Conservation (phyloP, 2,329 filamentous ascomycete species). For the Zarea fungicola region DNA sequence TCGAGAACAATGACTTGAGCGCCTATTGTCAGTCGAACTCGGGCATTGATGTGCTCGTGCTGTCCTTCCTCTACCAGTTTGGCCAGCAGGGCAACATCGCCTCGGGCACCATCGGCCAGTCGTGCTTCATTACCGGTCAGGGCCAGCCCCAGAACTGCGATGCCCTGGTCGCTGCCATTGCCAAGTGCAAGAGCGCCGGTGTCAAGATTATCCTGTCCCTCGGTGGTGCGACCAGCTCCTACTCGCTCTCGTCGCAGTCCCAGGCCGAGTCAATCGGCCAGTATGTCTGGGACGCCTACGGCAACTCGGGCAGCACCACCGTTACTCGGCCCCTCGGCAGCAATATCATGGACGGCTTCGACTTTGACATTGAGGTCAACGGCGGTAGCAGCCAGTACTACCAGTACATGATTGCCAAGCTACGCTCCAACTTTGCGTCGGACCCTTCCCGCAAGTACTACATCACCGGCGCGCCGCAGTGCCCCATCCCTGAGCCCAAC, state of each 20-base stretch:
- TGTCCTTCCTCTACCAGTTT: conserved; percentile 37
- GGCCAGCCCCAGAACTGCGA: conserved; percentile 27
- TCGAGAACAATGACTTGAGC: conserved; percentile 32
- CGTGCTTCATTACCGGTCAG: conserved; percentile 29
- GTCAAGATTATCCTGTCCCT: conserved; percentile 18
- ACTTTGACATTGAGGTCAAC: conserved; percentile 21
- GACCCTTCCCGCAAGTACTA: conserved; percentile 28
- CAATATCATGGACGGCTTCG: conserved; percentile 18
- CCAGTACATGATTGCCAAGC: conserved; percentile 17
- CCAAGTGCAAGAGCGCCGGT: conserved; percentile 19
- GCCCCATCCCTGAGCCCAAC: conserved; percentile 30
- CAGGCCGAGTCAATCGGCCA: conserved; percentile 20
- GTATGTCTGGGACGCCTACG: conserved; percentile 21
- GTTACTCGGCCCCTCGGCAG: conserved; percentile 18
- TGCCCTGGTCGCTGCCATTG: conserved; percentile 16
- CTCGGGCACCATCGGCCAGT: conserved; percentile 34
- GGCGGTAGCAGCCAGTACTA: conserved; percentile 19
- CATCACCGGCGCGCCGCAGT: conserved; percentile 44
- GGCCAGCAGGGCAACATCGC: conserved; percentile 29
- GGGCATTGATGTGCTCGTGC: conserved; percentile 38
- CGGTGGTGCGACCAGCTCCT: conserved; percentile 16
- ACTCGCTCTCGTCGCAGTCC: conserved; percentile 16
- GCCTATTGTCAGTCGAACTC: conserved; percentile 32
- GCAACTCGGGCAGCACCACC: conserved; percentile 12
- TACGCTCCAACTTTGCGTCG: conserved; percentile 19